Conservation (phyloP, 2,329 filamentous ascomycete genomes). For the Alternaria ventricosa region DNA sequence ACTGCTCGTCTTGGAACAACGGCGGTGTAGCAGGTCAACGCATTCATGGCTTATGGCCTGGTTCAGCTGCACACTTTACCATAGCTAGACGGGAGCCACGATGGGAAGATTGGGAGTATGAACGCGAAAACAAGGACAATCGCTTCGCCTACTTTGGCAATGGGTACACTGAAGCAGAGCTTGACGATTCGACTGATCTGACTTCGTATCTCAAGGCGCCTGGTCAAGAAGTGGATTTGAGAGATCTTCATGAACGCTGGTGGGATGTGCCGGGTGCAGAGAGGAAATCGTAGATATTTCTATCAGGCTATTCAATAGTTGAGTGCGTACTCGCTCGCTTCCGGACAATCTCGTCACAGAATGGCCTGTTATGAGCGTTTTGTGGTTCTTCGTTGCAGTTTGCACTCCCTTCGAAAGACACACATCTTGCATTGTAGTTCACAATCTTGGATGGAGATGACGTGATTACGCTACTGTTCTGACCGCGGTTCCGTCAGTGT, state of each 20-base stretch:
- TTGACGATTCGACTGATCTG: constrained; percentile 63
- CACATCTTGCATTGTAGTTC: neutral
- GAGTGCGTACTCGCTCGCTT: neutral
- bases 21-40: constrained; percentile 64
- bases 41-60: constrained; percentile 74
- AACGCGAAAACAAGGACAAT: constrained; percentile 55
- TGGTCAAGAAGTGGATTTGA: constrained; percentile 62
- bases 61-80: constrained; percentile 68
- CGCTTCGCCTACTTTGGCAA: constrained; percentile 71
- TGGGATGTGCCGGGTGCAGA: constrained; percentile 48
- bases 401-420: too few species aligned
- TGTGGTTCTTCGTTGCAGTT: neutral
- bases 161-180: constrained; percentile 68
- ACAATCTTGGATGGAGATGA: neutral
- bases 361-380: neutral
- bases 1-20: constrained; percentile 76
- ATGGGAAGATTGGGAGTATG: constrained; percentile 67
- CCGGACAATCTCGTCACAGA: neutral
- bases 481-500: neutral
- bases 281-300: constrained; percentile 16
- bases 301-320: neutral
- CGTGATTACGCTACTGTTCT: neutral
- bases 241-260: constrained; percentile 72
- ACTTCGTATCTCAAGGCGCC: constrained; percentile 67
- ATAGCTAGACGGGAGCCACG: constrained; percentile 63